Percentiles rank a stretch among this genome's conserved stretches.
Conservation (phyloP, 257 asterid species). For the Jasminum sambac region DNA sequence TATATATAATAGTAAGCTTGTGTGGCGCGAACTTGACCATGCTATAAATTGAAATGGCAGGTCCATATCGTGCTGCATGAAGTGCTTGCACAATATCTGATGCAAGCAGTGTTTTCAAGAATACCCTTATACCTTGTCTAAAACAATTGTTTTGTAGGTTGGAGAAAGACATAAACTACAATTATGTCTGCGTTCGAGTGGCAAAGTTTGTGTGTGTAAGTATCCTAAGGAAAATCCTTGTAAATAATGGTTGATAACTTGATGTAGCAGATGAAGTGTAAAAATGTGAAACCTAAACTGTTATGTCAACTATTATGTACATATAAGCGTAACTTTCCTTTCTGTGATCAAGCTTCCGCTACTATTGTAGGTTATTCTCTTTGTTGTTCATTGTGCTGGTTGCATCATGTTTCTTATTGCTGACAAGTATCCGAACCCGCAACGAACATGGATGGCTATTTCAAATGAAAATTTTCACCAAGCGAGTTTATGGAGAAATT, state of each 20-base stretch:
- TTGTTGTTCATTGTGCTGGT: slow-evolving; percentile 64
- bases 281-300: too few relatives aligned
- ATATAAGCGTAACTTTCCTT: too few relatives aligned
- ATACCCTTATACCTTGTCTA: neutral
- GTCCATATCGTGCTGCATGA: too few relatives aligned
- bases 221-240: slow-evolving; percentile 11
- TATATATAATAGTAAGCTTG: slow-evolving; percentile 25
- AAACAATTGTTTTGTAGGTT: slow-evolving; percentile 37
- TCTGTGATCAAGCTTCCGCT: slow-evolving; percentile 17
- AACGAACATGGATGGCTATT: slow-evolving; percentile 54
- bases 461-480: slow-evolving; percentile 25
- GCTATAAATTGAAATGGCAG: too few relatives aligned
- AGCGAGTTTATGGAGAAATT: slow-evolving; percentile 38
- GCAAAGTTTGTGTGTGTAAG: slow-evolving; percentile 70
- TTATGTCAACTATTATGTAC: too few relatives aligned
- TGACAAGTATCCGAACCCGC: slow-evolving; percentile 40
- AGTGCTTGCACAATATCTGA: too few relatives aligned
- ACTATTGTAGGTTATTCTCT: slow-evolving; percentile 60
- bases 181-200: slow-evolving; percentile 58
- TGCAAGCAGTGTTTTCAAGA: neutral
- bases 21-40: neutral
- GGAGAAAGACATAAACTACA: slow-evolving; percentile 72
- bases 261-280: too few relatives aligned
- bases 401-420: slow-evolving; percentile 65
- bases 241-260: too few relatives aligned